Conservation (phyloP, 2,329 filamentous ascomycete species). For the Alternaria incomplexa region DNA sequence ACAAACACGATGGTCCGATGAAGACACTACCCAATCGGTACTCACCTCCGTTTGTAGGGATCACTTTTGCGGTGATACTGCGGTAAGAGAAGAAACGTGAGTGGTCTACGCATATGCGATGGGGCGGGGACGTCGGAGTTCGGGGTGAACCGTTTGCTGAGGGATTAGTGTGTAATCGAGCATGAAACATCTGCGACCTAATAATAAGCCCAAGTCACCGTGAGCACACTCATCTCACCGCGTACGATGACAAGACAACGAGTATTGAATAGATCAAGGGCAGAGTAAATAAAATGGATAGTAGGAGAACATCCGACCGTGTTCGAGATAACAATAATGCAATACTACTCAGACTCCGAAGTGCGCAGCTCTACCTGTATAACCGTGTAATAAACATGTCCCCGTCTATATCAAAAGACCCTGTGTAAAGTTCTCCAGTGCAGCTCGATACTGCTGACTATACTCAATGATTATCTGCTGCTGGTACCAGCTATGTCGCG, state of each 20-base stretch:
- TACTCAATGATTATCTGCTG: slow-evolving; percentile 49
- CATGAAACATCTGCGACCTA: not conserved
- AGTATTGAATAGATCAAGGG: not conserved
- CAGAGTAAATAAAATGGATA: rapidly evolving
- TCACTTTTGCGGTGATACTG: too few relatives aligned
- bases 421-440: slow-evolving; percentile 32
- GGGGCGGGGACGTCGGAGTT: not conserved
- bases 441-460: slow-evolving; percentile 38
- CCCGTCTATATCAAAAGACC: slow-evolving; percentile 19
- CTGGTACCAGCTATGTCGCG: slow-evolving; percentile 47
- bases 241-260: not conserved
- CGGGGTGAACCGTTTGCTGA: not conserved
- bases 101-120: not conserved
- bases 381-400: too few relatives aligned
- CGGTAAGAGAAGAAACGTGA: not conserved
- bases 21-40: not conserved
- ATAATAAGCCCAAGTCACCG: not conserved
- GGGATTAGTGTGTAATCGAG: not conserved
- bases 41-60: not conserved
- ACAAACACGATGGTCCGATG: not conserved
- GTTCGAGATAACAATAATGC: not conserved
- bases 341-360: not conserved
- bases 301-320: too few relatives aligned
- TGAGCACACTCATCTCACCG: too few relatives aligned
- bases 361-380: not conserved